A percentile compares a stretch with the other conserved stretches of the same genome.
phyloP scores from a whole-genome alignment of 1,284 basidiomycete genomes.

The Anthracocystis setariae region DNA sequence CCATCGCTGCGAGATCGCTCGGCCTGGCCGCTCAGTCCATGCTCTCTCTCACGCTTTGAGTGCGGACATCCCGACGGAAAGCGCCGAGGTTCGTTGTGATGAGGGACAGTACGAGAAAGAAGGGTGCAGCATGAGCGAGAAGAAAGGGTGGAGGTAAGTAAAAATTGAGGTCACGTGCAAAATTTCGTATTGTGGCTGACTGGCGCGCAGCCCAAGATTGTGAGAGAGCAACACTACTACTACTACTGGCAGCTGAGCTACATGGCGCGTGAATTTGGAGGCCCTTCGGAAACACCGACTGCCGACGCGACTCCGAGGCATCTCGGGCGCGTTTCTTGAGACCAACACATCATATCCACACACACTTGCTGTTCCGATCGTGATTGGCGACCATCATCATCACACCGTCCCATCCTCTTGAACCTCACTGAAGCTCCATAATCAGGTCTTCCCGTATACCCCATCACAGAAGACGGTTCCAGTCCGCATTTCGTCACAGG shows the following conservation, averaged over 20 bases:
- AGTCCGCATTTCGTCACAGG: not conserved
- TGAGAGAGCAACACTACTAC: constrained; percentile 35
- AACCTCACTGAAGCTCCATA: not conserved
- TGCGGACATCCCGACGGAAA: not conserved
- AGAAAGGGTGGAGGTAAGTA: constrained; percentile 5
- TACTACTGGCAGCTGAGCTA: not conserved
- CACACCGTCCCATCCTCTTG: not conserved
- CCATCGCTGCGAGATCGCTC: constrained; percentile 6
- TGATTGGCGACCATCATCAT: constrained; percentile 9
- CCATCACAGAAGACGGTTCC: not conserved
- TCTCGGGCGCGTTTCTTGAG: constrained; percentile 11
- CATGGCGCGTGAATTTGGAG: constrained; percentile 10
- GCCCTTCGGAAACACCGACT: constrained; percentile 1
- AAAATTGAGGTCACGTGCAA: constrained; percentile 30
- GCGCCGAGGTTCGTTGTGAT: not conserved
- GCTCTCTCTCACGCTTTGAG: not conserved
- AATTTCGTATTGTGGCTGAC: constrained; percentile 3
- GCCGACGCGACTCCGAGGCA: constrained; percentile 25
- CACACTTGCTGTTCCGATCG: not conserved
- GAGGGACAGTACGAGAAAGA: not conserved
- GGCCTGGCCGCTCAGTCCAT: not conserved
- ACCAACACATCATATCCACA: constrained; percentile 27
- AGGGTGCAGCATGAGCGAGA: not conserved
- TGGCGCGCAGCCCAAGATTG: constrained; percentile 6
- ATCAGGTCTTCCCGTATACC: not conserved